Evolutionary conservation across 1,284 basidiomycete genomes (phyloP), one percentile per base, ranked within the genome.

Genomic region (Agroathelia rolfsii): DNA sequence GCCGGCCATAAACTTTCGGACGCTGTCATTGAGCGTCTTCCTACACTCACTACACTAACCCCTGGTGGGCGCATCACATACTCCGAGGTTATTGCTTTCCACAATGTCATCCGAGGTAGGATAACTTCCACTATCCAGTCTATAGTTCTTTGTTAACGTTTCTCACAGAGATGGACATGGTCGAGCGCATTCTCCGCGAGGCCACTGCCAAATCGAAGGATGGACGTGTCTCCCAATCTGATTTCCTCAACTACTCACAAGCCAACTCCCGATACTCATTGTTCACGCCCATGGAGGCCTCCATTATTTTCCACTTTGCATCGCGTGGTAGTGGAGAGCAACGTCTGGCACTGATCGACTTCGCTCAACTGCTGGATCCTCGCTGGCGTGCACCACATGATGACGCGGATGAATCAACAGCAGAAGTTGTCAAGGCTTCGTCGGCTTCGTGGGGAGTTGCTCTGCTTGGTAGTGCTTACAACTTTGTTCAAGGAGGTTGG

Each of bases 271-370:
- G 92, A 28, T 94, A 94, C 55, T 82, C 84, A 22, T 68, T 89
- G 33, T 94, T 95, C 55, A 93, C 88, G 1, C 92, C 92, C 3
- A 93, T 95, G 86, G 90, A 96, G 55, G 89, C 87, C 16, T 78
- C 80, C 36, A 94, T 95, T 48, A 80, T 95, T 48, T 96, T 94
- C 64, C 92, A 96, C 58, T 95, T 95, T 60, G 89, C 88, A 11
- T 79, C 82, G 12, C 75, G 88, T 35, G 90, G 89, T 5, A 61
- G 66, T 32, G 60, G 65, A 4, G 60, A 61, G 28, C 73, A 77
- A 43, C 72, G 89, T 13, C 69, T 95, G 30, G 71, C 86, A 5
- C 58, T 93, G 23, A 58, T 83, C 30, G 92, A 96, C 57, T 96
- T 96, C 57, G 83, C 79, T 12, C 84, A 90, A 48, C 59, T 96